Evolutionary conservation across 192 early-diverging fungal species (phyloP), one percentile per base, ranked within the genome.

Genomic region (Nowakowskiella sp.): DNA sequence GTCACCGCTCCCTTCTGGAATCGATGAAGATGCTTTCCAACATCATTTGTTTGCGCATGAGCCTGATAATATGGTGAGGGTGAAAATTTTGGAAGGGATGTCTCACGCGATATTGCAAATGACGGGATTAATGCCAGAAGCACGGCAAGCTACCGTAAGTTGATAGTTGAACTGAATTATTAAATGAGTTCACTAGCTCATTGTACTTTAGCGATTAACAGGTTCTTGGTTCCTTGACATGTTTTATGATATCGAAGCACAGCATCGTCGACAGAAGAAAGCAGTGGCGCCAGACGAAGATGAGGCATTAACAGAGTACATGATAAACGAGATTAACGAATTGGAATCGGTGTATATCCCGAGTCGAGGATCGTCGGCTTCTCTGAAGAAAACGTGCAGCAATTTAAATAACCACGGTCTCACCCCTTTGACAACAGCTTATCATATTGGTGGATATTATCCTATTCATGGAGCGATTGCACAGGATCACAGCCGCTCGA

Each of bases 31-130:
- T 31, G 48, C 42, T 23, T 57, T 68, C 33, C 34, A 25, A 6
- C 36, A 61, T 9, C 77, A 79, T 51, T 57, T 67, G 31, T 79
- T 71, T 49, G 57, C 66, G 31, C 57, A 60, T 8, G 70, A 75
- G 25, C 67, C 64, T 16, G 66, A 77, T 46, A 34, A 64, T 32
- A 76, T 71, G 67, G 79, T 86, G 1, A 62, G 70, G 19, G 81
- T 87, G 13, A 80, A 84, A 19, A 82, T 92, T 47, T 62, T 90
- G 6, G 80, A 85, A 43, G 89, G 88, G 5, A 66, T 87, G 5
- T 75, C 72, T 26, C 74, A 80, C 54, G 78, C 45, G 3, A 58
- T 79, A 25, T 54, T 79, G 21, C 71, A 83, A 48, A 90, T 90
- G 88, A 70, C 73, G 47, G 49, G 74, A 9, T 58, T 92, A 7